These are phyloP conservation scores for Cercospora brassicicola DNA, from an alignment of 2,329 filamentous ascomycete genomes.

Conservation along the genomic window DNA sequence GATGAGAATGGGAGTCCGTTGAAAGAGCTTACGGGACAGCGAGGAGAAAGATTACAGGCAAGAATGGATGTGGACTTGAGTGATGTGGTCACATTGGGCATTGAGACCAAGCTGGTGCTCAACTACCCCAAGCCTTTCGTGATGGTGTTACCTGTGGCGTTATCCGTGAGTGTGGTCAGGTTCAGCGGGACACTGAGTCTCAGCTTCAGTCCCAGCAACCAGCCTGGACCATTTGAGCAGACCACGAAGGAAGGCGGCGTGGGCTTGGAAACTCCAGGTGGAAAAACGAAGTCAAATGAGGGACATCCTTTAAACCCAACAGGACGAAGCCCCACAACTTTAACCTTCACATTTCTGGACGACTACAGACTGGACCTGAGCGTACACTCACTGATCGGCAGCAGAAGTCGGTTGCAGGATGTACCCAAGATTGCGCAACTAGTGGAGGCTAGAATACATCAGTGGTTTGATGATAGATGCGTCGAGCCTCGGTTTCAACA, in stretches of 20 bases:
- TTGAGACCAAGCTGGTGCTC: constrained; percentile 89
- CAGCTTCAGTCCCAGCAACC: constrained; percentile 74
- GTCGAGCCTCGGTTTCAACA: constrained; percentile 86
- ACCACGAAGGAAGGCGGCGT: constrained; percentile 9
- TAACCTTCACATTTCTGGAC: constrained; percentile 91
- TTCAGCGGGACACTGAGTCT: constrained; percentile 95
- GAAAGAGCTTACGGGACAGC: constrained; percentile 43
- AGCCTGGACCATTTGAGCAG: constrained; percentile 39
- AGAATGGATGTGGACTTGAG: constrained; percentile 95
- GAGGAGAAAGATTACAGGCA: constrained; percentile 78
- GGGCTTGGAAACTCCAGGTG: constrained; percentile 13
- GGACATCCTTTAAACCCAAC: constrained; percentile 46
- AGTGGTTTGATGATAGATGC: constrained; percentile 84
- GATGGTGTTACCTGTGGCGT: constrained; percentile 84
- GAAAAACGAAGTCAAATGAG: constrained; percentile 35
- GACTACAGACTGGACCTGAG: constrained; percentile 84
- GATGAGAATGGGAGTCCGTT: constrained; percentile 70
- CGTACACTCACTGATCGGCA: constrained; percentile 75
- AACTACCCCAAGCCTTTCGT: constrained; percentile 92
- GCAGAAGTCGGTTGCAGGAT: constrained; percentile 76
- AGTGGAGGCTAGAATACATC: constrained; percentile 74
- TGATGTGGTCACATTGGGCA: constrained; percentile 89
- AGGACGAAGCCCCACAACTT: constrained; percentile 62
- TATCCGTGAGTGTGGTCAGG: constrained; percentile 86
- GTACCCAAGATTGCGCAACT: constrained; percentile 86